Conservation (phyloP, 345 rosid genomes). For the Brassica cretica region DNA sequence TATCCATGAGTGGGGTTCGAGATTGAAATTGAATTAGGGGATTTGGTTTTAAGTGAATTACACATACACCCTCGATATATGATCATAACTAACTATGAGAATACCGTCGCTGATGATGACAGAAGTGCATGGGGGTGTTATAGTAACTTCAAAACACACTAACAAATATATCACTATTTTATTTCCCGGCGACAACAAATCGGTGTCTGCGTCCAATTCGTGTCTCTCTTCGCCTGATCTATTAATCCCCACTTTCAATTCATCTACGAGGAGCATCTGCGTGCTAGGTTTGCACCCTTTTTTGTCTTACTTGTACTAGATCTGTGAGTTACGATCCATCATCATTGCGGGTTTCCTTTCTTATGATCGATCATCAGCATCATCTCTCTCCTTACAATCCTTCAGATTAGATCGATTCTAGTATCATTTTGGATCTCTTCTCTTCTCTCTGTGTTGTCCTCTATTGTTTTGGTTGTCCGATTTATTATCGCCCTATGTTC, state of each 20-base stretch:
- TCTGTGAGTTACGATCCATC: slow-evolving; percentile 26
- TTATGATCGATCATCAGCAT: background rate
- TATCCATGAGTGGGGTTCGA: slow-evolving; percentile 56
- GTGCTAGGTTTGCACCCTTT: slow-evolving; percentile 6
- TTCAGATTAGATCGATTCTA: too few relatives aligned
- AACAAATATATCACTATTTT: too few relatives aligned
- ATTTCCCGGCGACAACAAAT: too few relatives aligned
- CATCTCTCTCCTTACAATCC: background rate
- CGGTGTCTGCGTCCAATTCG: background rate
- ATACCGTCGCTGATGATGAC: background rate
- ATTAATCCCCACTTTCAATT: background rate
- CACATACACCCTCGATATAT: background rate
- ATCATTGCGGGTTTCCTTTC: background rate
- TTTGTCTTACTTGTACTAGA: background rate
- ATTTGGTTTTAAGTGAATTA: slow-evolving; percentile 13
- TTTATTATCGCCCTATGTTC: too few relatives aligned
- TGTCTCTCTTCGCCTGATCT: slow-evolving; percentile 7
- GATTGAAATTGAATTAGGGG: background rate
- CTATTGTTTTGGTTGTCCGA: too few relatives aligned
- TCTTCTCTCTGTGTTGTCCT: too few relatives aligned
- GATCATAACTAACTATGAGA: background rate
- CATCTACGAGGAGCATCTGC: background rate
- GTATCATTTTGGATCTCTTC: too few relatives aligned
- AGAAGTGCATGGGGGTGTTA: slow-evolving; percentile 9
- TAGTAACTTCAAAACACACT: background rate